Evolutionary conservation across 345 rosid genomes (phyloP), one percentile per base, ranked within the genome.

Genomic region (Salix koriyanagi): DNA sequence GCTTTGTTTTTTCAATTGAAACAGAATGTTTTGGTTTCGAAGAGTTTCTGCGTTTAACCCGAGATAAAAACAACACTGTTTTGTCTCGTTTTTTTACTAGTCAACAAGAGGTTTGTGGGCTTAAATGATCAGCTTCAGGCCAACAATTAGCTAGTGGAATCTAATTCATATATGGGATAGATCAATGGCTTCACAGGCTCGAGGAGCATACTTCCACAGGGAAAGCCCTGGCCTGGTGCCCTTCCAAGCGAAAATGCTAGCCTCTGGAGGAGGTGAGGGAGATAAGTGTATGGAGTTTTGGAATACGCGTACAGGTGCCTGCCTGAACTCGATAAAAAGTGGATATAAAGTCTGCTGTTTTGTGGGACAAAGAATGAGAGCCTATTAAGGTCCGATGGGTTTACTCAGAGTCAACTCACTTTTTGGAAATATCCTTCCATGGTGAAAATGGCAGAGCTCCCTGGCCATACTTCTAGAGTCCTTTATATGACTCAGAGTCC

Each of bases 401-500:
- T 82, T 11, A 77, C 85, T 1, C 87, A 81, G 77, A 85, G 85
- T 69, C 90, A 87, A 69, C 81, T 85, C 9, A 78, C 76, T 19
- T 67, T 87, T 4, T 87, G 90, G 88, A 85, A 85, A 69, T 85
- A 85, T 42, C 90, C 88, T 14, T 83, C 89, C 1, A 79, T 86
- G 87, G 79, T 79, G 73, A 84, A 86, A 76, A 79, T 79, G 75
- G 84, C 85, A 6, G 89, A 84, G 80, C 79, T 83, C 39, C 76
- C 71, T 21, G 84, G 85, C 1, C 87, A 86, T 23, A 82, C 85
- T 5, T 85, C 87, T 6, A 82, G 90, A 73, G 90, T 86, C 4
- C 84, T 88, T 26, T 85, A 76, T 75, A 83, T 88, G 91, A 79
- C 88, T 48, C 87, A 81, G 95, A 81, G 95, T 69, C 95, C 95